These are phyloP conservation scores for Arthroderma sp. DNA, from an alignment of 2,329 filamentous ascomycete species.

Conservation along the genomic window DNA sequence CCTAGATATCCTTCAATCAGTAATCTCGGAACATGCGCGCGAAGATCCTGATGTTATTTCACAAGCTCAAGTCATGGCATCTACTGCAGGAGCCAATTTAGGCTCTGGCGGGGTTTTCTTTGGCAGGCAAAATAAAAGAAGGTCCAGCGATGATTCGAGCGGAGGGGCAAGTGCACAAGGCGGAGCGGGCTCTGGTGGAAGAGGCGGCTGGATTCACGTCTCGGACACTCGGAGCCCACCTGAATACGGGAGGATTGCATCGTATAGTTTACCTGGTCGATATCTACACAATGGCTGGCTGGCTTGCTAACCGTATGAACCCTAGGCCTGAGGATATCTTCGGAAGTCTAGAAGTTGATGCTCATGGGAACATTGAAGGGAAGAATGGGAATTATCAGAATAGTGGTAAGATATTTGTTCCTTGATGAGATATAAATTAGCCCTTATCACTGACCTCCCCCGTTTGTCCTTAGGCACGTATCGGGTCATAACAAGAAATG, in stretches of 20 bases:
- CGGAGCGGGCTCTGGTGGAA: constrained; percentile 43
- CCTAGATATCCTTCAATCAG: constrained; percentile 42
- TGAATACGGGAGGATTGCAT: constrained; percentile 51
- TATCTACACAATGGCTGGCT: too few relatives aligned
- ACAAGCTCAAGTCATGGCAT: constrained; percentile 48
- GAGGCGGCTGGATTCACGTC: constrained; percentile 52
- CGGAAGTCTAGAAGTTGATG: constrained; percentile 50
- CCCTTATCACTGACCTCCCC: background rate
- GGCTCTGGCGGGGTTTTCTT: constrained; percentile 39
- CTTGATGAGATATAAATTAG: background rate
- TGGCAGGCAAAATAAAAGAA: constrained; percentile 20
- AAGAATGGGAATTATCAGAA: constrained; percentile 44
- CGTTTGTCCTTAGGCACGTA: constrained; percentile 36
- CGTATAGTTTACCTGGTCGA: constrained; percentile 20
- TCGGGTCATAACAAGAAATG: constrained; percentile 46
- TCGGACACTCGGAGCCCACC: constrained; percentile 47
- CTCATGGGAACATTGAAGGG: constrained; percentile 41
- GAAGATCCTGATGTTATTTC: constrained; percentile 44
- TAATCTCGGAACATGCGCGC: constrained; percentile 41
- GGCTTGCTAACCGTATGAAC: background rate
- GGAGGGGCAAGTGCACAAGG: constrained; percentile 45
- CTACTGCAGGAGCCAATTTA: constrained; percentile 42
- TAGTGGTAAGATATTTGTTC: constrained; percentile 31
- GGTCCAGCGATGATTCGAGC: constrained; percentile 27
- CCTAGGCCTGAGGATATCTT: constrained; percentile 50